Evolutionary conservation across 139 green algal species (phyloP).

Genomic region (Micractinium conductrix): DNA sequence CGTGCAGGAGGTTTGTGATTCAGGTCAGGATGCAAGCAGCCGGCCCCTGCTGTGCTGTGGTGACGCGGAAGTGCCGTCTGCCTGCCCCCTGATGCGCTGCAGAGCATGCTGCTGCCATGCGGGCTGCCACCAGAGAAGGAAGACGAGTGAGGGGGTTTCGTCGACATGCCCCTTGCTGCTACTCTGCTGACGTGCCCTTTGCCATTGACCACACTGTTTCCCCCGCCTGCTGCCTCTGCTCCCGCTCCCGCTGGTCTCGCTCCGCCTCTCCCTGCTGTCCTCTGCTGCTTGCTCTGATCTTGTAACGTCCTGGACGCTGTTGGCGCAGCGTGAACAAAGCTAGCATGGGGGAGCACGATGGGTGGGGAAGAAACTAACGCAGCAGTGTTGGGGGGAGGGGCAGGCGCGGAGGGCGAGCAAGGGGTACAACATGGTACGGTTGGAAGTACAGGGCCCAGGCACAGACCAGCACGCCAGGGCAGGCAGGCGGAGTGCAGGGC

Average conservation of each 20-base stretch:
- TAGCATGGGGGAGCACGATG: too few relatives aligned
- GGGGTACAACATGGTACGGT: too few relatives aligned
- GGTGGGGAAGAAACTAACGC: too few relatives aligned
- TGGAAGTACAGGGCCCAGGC: too few relatives aligned
- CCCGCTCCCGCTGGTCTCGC: too few relatives aligned
- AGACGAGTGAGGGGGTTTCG: conserved; percentile 44
- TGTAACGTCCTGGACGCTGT: conserved; percentile 15
- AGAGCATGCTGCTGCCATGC: conserved; percentile 94
- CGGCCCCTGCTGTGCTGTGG: not conserved
- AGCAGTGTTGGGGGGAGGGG: too few relatives aligned
- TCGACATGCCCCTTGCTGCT: not conserved
- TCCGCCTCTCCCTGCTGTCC: not conserved
- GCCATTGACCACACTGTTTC: not conserved
- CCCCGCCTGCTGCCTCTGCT: not conserved
- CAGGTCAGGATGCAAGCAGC: not conserved
- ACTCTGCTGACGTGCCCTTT: not conserved
- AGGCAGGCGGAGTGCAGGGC: too few relatives aligned
- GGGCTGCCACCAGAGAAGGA: conserved; percentile 83
- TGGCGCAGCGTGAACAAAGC: too few relatives aligned
- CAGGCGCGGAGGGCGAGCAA: too few relatives aligned
- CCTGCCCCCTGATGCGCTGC: conserved; percentile 37
- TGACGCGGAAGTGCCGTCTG: not conserved
- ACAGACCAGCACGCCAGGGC: too few relatives aligned
- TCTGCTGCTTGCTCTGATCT: not conserved
- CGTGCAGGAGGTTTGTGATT: not conserved